Conservation (phyloP, 2,329 filamentous ascomycete species). For the Beauveria sp. region DNA sequence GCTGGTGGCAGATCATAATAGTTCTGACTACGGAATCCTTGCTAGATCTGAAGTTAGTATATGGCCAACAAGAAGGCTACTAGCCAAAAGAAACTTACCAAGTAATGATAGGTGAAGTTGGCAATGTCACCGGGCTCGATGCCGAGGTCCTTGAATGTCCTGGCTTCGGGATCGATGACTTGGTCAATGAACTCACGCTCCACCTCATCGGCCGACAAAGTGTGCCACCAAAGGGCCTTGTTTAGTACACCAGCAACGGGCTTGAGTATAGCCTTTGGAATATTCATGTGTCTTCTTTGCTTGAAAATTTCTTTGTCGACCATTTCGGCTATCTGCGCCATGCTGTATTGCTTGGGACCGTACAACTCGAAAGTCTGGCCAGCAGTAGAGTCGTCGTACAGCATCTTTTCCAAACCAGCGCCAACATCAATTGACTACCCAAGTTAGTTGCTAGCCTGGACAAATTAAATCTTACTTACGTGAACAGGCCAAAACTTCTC, state of each 20-base stretch:
- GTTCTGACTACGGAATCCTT: constrained; percentile 80
- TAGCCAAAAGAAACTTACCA: constrained; percentile 50
- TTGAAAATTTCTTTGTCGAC: constrained; percentile 92
- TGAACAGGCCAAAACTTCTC: constrained; percentile 89
- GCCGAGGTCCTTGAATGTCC: constrained; percentile 89
- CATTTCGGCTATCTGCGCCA: constrained; percentile 75
- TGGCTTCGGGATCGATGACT: constrained; percentile 78
- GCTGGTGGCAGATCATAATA: constrained; percentile 92
- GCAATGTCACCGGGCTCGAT: constrained; percentile 84
- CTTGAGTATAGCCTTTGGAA: constrained; percentile 75
- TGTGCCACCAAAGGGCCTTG: constrained; percentile 81
- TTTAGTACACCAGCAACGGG: constrained; percentile 69
- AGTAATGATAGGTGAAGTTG: constrained; percentile 85
- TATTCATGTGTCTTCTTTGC: constrained; percentile 80
- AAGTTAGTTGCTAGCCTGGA: background rate
- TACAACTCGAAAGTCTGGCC: constrained; percentile 91
- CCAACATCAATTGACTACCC: constrained; percentile 81
- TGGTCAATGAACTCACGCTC: constrained; percentile 93
- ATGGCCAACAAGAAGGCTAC: background rate
- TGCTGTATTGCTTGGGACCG: constrained; percentile 87
- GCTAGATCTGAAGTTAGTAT: constrained; percentile 43
- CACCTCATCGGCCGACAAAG: constrained; percentile 73
- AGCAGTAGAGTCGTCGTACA: constrained; percentile 83
- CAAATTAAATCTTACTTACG: constrained; percentile 39
- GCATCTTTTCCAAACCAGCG: constrained; percentile 78